Evolutionary conservation across 2,329 filamentous ascomycete genomes (phyloP).

Genomic region (Aspergillus udagawae): DNA sequence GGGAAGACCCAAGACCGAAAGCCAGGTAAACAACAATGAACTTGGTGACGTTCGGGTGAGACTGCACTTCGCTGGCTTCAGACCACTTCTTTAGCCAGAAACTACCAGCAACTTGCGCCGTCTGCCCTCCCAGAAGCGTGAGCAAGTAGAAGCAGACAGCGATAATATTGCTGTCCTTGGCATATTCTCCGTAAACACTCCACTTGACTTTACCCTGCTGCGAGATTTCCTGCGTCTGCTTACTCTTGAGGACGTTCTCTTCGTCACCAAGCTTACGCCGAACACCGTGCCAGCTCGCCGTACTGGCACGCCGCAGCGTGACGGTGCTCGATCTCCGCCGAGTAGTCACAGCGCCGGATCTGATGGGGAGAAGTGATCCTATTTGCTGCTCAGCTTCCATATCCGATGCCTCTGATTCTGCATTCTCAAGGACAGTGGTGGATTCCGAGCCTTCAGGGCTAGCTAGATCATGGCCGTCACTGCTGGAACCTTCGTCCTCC

Average conservation of each 20-base stretch:
- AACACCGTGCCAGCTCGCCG: slow-evolving; percentile 82
- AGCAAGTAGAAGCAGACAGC: slow-evolving; percentile 78
- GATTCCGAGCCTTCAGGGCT: slow-evolving; percentile 67
- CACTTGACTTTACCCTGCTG: slow-evolving; percentile 99
- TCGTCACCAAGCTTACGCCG: slow-evolving; percentile 82
- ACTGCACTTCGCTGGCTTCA: slow-evolving; percentile 64
- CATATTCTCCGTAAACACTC: slow-evolving; percentile 91
- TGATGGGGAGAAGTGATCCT: slow-evolving; percentile 73
- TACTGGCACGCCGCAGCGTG: slow-evolving; percentile 84
- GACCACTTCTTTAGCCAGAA: slow-evolving; percentile 96
- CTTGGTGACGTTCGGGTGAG: slow-evolving; percentile 75
- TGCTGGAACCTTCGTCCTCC: slow-evolving; percentile 42
- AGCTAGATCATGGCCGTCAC: slow-evolving; percentile 56
- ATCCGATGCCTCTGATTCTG: slow-evolving; percentile 50
- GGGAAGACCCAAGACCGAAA: slow-evolving; percentile 81
- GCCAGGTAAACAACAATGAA: slow-evolving; percentile 96
- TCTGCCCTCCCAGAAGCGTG: slow-evolving; percentile 75
- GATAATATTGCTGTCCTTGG: slow-evolving; percentile 83
- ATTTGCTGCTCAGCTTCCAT: slow-evolving; percentile 64
- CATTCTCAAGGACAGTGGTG: slow-evolving; percentile 48
- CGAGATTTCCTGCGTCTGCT: slow-evolving; percentile 78
- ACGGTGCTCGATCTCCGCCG: slow-evolving; percentile 64
- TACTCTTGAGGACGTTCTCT: slow-evolving; percentile 67
- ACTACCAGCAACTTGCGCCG: slow-evolving; percentile 74
- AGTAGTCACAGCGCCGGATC: slow-evolving; percentile 56